A percentile compares a stretch with the other conserved stretches of the same genome.
Conservation (phyloP, 129 eudicot species). For the Glebionis coronaria region DNA sequence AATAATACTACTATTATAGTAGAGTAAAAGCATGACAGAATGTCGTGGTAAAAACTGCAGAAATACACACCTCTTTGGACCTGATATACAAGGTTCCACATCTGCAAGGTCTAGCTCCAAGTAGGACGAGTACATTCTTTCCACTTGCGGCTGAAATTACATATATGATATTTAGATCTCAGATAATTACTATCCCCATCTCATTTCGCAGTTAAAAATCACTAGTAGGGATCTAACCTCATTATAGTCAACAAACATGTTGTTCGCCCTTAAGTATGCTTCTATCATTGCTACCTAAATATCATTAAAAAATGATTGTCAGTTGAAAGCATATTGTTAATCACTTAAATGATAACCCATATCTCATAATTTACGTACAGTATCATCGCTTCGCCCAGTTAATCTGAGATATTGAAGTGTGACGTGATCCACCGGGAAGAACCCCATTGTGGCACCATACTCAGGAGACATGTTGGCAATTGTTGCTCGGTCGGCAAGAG, state of each 20-base stretch:
- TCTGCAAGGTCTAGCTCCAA: constrained; percentile 66
- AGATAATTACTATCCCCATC: neutral
- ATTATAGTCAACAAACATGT: constrained; percentile 90
- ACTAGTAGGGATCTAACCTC: constrained; percentile 50
- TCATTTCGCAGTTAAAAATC: constrained; percentile 3
- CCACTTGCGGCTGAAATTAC: constrained; percentile 72
- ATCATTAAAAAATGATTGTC: constrained; percentile 10
- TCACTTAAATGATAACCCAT: constrained; percentile 1
- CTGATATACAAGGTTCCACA: constrained; percentile 91
- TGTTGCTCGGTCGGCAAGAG: constrained; percentile 97
- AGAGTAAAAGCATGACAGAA: neutral
- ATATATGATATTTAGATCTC: constrained; percentile 18
- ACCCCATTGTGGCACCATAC: constrained; percentile 99
- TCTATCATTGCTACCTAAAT: constrained; percentile 90
- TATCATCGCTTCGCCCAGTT: constrained; percentile 94
- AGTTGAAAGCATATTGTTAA: constrained; percentile 10
- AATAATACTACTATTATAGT: neutral
- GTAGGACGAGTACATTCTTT: constrained; percentile 76
- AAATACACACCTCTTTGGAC: constrained; percentile 78
- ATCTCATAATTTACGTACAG: constrained; percentile 43
- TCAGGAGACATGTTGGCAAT: constrained; percentile 99
- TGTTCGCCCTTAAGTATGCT: constrained; percentile 91
- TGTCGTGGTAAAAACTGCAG: constrained; percentile 11
- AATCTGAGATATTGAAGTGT: constrained; percentile 84
- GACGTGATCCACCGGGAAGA: constrained; percentile 96